Evolutionary conservation across 805 yeast species (phyloP), one percentile per base, ranked within the genome.

Genomic region (Candida sphagnicola): DNA sequence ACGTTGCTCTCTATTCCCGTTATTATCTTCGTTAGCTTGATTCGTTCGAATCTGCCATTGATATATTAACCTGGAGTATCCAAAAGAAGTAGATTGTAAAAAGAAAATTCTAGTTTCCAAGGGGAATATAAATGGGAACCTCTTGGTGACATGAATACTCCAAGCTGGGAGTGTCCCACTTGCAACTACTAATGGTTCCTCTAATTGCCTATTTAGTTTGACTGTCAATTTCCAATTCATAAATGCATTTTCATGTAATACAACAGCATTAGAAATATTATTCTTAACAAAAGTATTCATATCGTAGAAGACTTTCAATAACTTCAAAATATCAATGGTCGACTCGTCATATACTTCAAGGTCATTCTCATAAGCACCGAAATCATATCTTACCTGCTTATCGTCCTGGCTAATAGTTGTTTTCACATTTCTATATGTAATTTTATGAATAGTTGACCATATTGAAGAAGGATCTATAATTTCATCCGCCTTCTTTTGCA

Each of bases 41-140:
- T 49, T 54, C 3, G 61, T 57, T 42, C 75, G 67, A 4, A 63
- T 53, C 49, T 78, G 84, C 96, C 96, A 88, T 32, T 78, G 70
- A 43, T 82, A 83, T 40, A 91, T 82, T 34, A 87, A 64, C 40
- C 97, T 71, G 1, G 95, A 84, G 54, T 86, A 83, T 0, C 98
- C 98, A 65, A 85, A 90, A 0, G 97, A 89, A 0, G 96, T 87
- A 5, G 90, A 80, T 48, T 85, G 91, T 39, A 91, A 60, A 51
- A 86, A 88, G 46, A 80, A 75, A 31, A 85, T 69, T 42, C 97
- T 72, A 0, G 93, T 78, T 36, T 82, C 93, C 31, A 91, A 63
- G 0, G 98, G 96, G 53, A 87, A 87, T 32, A 91, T 53, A 49
- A 91, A 91, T 10, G 95, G 87, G 50, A 74, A 88, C 14, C 77